These are phyloP conservation scores for Ogataea glucozyma DNA, from an alignment of 805 yeast species.

Conservation along the genomic window DNA sequence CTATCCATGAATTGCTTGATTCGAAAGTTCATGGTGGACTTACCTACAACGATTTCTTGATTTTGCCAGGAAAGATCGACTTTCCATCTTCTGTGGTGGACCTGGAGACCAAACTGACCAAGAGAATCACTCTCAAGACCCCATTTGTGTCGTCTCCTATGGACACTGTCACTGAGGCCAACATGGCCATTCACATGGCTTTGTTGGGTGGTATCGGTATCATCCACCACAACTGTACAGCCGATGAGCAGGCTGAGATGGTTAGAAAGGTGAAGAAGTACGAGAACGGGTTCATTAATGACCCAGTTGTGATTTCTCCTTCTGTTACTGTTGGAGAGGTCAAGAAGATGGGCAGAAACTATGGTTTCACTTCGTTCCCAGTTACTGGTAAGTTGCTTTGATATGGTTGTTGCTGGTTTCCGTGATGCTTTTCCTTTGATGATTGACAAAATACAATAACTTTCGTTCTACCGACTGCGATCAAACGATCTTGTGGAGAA, in stretches of 20 bases:
- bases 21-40: constrained; percentile 90
- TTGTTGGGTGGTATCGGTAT: constrained; percentile 98
- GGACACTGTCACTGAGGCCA: constrained; percentile 98
- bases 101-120: constrained; percentile 86
- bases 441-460: constrained; percentile 67
- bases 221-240: constrained; percentile 94
- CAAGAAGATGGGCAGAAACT: constrained; percentile 61
- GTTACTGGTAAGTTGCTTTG: constrained; percentile 94
- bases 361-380: constrained; percentile 97
- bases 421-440: constrained; percentile 43
- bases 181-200: constrained; percentile 99
- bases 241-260: constrained; percentile 98
- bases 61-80: constrained; percentile 91
- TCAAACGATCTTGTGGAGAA: constrained; percentile 97
- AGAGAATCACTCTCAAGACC: constrained; percentile 84
- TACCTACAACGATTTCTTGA: constrained; percentile 94
- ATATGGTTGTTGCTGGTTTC: background rate
- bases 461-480: constrained; percentile 99
- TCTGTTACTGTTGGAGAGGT: constrained; percentile 77
- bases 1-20: constrained; percentile 83
- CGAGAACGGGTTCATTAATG: constrained; percentile 96
- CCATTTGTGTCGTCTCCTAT: constrained; percentile 98
- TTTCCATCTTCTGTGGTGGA: constrained; percentile 79
- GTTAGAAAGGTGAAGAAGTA: constrained; percentile 93
- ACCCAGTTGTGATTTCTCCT: constrained; percentile 86